These are phyloP conservation scores for Ilyonectria destructans DNA, from an alignment of 2,329 filamentous ascomycete genomes.

Conservation along the genomic window DNA sequence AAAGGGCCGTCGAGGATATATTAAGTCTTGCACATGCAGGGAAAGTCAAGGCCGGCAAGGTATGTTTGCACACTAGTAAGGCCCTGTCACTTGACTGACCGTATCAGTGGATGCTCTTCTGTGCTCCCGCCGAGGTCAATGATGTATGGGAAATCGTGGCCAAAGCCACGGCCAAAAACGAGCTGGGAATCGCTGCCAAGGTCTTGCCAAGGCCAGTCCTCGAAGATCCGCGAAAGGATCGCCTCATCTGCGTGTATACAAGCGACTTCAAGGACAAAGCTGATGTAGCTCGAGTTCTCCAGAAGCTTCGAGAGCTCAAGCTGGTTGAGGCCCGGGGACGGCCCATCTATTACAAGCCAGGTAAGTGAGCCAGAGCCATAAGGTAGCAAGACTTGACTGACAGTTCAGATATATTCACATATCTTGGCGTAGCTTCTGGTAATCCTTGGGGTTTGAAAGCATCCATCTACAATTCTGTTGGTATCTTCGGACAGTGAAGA, in stretches of 20 bases:
- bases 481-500: conserved; percentile 52
- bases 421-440: conserved; percentile 73
- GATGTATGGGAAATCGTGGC: conserved; percentile 78
- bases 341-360: conserved; percentile 85
- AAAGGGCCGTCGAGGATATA: conserved; percentile 69
- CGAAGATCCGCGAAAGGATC: conserved; percentile 58
- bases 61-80: conserved; percentile 47
- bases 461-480: conserved; percentile 68
- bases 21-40: conserved; percentile 72
- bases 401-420: conserved; percentile 75
- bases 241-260: conserved; percentile 86
- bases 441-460: conserved; percentile 77
- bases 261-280: conserved; percentile 78
- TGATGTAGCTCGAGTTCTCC: conserved; percentile 80
- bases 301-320: conserved; percentile 73
- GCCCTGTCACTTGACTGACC: conserved; percentile 50
- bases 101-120: conserved; percentile 83
- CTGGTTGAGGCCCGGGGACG: conserved; percentile 66
- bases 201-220: conserved; percentile 71
- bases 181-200: conserved; percentile 82
- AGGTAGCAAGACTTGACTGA: conserved; percentile 32
- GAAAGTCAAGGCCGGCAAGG: conserved; percentile 78
- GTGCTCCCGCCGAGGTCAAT: conserved; percentile 68
- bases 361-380: conserved; percentile 59
- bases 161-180: conserved; percentile 76